A percentile compares a stretch with the other conserved stretches of the same genome.
These are phyloP conservation scores for Viola odorata DNA, from an alignment of 345 rosid genomes.

Conservation along the genomic window DNA sequence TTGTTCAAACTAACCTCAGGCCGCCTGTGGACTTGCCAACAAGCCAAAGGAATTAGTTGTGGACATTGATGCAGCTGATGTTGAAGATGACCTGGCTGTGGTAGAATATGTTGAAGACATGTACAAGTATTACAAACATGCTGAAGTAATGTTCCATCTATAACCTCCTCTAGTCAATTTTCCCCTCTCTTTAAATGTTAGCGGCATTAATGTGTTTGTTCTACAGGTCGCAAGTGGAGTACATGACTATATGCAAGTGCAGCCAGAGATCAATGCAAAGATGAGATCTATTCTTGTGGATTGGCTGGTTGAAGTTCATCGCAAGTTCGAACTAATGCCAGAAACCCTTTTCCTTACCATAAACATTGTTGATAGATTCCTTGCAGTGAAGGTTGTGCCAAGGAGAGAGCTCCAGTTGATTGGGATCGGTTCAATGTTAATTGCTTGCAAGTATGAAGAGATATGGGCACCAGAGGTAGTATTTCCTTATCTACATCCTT, in stretches of 20 bases:
- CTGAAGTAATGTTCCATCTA: slow-evolving; percentile 36
- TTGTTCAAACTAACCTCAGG: slow-evolving; percentile 23
- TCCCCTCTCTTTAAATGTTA: too few relatives aligned
- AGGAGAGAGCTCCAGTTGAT: slow-evolving; percentile 75
- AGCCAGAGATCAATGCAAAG: slow-evolving; percentile 66
- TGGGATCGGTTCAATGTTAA: slow-evolving; percentile 79
- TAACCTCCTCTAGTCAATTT: background rate
- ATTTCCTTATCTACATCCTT: background rate
- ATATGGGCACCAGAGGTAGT: slow-evolving; percentile 83
- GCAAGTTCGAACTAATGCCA: slow-evolving; percentile 73
- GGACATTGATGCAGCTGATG: slow-evolving; percentile 69
- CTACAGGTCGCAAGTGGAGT: slow-evolving; percentile 51
- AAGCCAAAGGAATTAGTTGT: slow-evolving; percentile 29
- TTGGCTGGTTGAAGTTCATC: slow-evolving; percentile 85
- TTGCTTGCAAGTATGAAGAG: slow-evolving; percentile 94
- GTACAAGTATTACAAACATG: slow-evolving; percentile 65
- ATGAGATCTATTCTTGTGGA: slow-evolving; percentile 84
- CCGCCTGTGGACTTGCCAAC: slow-evolving; percentile 42
- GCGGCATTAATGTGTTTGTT: background rate
- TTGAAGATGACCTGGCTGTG: slow-evolving; percentile 56
- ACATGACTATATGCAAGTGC: slow-evolving; percentile 58
- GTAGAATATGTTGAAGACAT: slow-evolving; percentile 90
- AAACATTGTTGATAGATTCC: slow-evolving; percentile 72
- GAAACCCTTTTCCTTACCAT: slow-evolving; percentile 83
- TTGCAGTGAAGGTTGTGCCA: slow-evolving; percentile 49